Base-by-base conservation (phyloP, 768 basidiomycete genomes). In the Tremella fuciformis region DNA sequence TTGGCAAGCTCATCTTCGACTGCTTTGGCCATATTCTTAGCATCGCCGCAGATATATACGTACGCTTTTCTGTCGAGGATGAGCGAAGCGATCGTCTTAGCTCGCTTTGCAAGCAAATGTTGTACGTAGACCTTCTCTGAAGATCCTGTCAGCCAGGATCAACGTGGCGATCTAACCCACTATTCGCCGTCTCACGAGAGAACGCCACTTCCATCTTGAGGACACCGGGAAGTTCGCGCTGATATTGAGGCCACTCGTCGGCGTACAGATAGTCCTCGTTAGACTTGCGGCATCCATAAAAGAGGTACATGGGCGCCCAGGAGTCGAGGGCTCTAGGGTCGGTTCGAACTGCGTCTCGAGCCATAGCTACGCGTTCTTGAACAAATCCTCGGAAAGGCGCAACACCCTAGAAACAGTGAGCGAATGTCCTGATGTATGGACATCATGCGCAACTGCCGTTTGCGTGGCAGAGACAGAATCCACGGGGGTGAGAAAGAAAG, bases 321-420 rank as follows among this genome's bases (percentile, higher is more conserved):
- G 96, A 92, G 13, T 84, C 84, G 61, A 99, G 85, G 6, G 89
- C 93, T 59, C 93, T 89, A 7, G 86, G 83, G 16, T 94, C 94
- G 83, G 97, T 97, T 69, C 92, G 92, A 55, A 92, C 82, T 0
- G 51, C 51, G 26, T 29, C 38, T 40, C 51, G 13, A 34, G 51
- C 51, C 2, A 98, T 86, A 9, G 92, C 92, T 44, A 99, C 87
- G 66, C 96, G 89, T 76, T 99, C 96, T 79, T 99, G 96, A 8
- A 98, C 84, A 78, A 99, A 99, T 1, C 94, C 96, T 61, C 96
- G 89, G 89, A 99, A 99, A 8, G 96, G 96, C 47, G 96, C 96
- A 56, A 99, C 92, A 81, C 96, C 96, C 58, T n/a, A n/a, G n/a
- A n/a, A n/a, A n/a, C n/a, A n/a, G n/a, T n/a, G n/a, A n/a, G n/a